These are phyloP conservation scores for Lentinus brumalis DNA, from an alignment of 768 basidiomycete genomes.

Conservation along the genomic window DNA sequence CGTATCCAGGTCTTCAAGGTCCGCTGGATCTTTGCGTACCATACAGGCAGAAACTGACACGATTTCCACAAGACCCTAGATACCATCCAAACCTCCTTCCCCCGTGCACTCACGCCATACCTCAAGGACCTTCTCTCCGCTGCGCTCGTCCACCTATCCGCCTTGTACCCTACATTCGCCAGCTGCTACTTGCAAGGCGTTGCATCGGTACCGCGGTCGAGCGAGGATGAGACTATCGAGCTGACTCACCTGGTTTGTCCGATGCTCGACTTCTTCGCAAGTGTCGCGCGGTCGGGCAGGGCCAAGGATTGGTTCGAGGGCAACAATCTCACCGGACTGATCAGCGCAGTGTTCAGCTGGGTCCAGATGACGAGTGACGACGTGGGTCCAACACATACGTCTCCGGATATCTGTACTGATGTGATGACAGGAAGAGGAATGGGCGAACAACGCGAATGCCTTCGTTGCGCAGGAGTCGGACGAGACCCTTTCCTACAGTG, in stretches of 20 bases:
- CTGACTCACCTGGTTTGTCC: conserved; percentile 77
- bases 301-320: conserved; percentile 64
- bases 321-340: conserved; percentile 50
- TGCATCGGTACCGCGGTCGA: conserved; percentile 59
- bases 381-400: conserved; percentile 45
- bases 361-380: conserved; percentile 90
- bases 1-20: conserved; percentile 88
- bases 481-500: conserved; percentile 78
- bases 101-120: conserved; percentile 65
- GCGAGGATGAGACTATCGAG: conserved; percentile 77
- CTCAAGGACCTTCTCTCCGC: conserved; percentile 60
- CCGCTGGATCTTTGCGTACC: conserved; percentile 16
- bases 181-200: conserved; percentile 61
- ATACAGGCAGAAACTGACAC: not conserved
- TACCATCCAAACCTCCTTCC: conserved; percentile 79
- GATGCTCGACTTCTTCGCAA: conserved; percentile 79
- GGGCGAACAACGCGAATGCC: conserved; percentile 86
- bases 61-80: conserved; percentile 66
- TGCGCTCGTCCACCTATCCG: conserved; percentile 60
- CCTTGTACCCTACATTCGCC: conserved; percentile 59
- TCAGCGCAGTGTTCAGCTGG: conserved; percentile 64
- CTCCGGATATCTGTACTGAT: not conserved
- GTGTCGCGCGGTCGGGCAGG: conserved; percentile 63
- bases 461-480: conserved; percentile 97
- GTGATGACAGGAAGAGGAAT: conserved; percentile 75